Evolutionary conservation across 140 eudicot genomes (phyloP), one percentile per base, ranked within the genome.

Genomic region (Cichorium intybus): DNA sequence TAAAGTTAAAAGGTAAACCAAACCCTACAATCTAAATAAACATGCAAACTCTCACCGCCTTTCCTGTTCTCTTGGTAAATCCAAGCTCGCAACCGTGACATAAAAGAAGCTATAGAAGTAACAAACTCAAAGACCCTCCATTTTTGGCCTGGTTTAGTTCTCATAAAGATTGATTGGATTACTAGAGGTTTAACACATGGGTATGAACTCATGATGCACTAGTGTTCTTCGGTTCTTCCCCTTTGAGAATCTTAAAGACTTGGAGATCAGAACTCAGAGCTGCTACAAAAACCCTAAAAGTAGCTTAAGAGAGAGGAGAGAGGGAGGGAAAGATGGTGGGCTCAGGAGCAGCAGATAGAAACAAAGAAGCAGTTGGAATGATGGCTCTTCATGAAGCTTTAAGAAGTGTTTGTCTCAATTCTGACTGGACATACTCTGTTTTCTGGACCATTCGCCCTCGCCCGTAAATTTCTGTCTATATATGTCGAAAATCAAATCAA

Each of bases 361-460:
- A 86, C 89, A 89, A 89, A 86, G 95, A 89, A 70, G 97, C 95
- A 53, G 95, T 86, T 57, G 97, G 97, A 82, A 89, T 89, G 97
- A 76, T 89, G 92, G 97, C 97, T 68, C 92, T 89, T 79, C 97
- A 89, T 75, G 97, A 89, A 84, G 92, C 97, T 70, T 79, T 90
- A 66, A 66, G 95, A 86, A 83, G 73, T 47, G 95, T 90, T 75
- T 90, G 97, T 77, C 74, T 86, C 16, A 87, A 75, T 76, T 68
- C 95, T 21, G 97, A 90, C 73, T 90, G 97, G 97, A 90, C 89
- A 81, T 90, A 86, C 85, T 90, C 97, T 67, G 97, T 90, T 70
- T 90, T 90, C 81, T 90, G 97, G 97, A 90, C 97, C 78, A 90
- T 84, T 55, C 81, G 97, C n/a, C 97, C 97, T 52, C 87, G 97